A percentile compares a stretch with the other conserved stretches of the same genome.
These are phyloP conservation scores for Carallia pectinifolia DNA, from an alignment of 345 rosid species.

Conservation along the genomic window DNA sequence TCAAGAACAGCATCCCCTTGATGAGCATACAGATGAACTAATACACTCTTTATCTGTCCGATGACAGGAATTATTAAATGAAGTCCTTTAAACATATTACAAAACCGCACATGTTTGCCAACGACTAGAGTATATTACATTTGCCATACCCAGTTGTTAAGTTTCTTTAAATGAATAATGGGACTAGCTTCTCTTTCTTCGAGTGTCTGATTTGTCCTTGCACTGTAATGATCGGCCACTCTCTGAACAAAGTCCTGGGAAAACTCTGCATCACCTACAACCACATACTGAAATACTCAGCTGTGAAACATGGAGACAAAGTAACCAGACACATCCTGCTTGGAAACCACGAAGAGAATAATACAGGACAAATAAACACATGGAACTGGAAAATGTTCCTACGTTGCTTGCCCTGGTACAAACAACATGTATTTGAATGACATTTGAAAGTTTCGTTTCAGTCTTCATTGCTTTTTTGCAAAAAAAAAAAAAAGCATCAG, in stretches of 20 bases:
- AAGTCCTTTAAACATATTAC: background rate
- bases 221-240: constrained; percentile 94
- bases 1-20: constrained; percentile 93
- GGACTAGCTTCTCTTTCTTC: constrained; percentile 99
- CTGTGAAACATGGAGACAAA: background rate
- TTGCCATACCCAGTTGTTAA: constrained; percentile 76
- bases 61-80: background rate
- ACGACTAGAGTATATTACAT: constrained; percentile 10
- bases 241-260: constrained; percentile 49
- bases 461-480: too few species aligned
- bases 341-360: background rate
- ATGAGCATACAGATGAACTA: constrained; percentile 85
- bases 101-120: background rate
- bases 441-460: too few species aligned
- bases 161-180: constrained; percentile 90
- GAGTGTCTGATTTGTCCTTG: constrained; percentile 93
- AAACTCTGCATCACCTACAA: constrained; percentile 54
- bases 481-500: too few species aligned
- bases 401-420: too few species aligned
- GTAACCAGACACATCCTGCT: background rate
- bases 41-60: constrained; percentile 88
- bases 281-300: constrained; percentile 6
- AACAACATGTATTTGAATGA: too few species aligned
- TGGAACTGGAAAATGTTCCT: too few species aligned
- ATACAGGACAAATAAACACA: background rate